Evolutionary conservation across 2,329 filamentous ascomycete species (phyloP).

Genomic region (Fusarium oxysporum): DNA sequence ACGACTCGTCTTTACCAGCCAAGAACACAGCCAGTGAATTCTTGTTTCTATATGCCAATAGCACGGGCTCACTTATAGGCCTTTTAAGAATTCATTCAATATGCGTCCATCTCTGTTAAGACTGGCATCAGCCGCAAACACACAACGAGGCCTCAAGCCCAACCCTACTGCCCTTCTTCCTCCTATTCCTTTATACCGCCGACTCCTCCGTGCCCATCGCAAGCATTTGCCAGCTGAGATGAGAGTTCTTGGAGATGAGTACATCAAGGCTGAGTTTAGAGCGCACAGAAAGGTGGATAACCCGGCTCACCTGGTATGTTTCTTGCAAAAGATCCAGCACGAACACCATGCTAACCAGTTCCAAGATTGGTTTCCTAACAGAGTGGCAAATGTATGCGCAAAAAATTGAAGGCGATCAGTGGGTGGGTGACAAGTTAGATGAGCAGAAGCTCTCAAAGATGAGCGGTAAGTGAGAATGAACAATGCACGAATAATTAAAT

Average conservation of each 20-base stretch:
- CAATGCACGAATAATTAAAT: background rate
- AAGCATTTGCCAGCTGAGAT: constrained; percentile 78
- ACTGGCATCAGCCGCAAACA: constrained; percentile 53
- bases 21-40: background rate
- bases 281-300: constrained; percentile 88
- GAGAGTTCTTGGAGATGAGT: constrained; percentile 89
- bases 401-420: constrained; percentile 86
- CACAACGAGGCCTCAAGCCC: constrained; percentile 51
- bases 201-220: constrained; percentile 87
- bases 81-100: background rate
- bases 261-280: constrained; percentile 92
- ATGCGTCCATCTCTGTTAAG: constrained; percentile 47
- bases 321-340: background rate
- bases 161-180: constrained; percentile 78
- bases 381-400: constrained; percentile 98
- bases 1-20: background rate
- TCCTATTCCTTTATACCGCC: constrained; percentile 88
- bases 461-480: constrained; percentile 75
- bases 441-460: constrained; percentile 87
- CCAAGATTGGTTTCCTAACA: constrained; percentile 90
- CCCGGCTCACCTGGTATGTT: constrained; percentile 84
- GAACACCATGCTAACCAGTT: constrained; percentile 11
- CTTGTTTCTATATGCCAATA: background rate
- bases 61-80: background rate
- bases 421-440: constrained; percentile 88